Evolutionary conservation across 345 rosid genomes (phyloP).

Genomic region (Populus tremula): DNA sequence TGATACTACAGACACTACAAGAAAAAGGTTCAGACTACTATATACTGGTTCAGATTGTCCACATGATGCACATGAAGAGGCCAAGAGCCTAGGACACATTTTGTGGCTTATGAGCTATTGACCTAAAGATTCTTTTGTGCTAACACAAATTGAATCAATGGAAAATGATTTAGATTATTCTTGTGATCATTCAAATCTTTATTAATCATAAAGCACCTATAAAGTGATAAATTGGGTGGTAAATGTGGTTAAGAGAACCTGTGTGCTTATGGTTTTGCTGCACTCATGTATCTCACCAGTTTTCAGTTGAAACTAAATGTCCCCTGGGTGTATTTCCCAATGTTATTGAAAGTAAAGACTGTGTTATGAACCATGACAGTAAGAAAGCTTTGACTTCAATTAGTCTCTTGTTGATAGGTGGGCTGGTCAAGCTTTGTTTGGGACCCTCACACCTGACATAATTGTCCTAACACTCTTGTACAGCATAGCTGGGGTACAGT

Average conservation of each 20-base stretch:
- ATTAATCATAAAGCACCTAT: background rate
- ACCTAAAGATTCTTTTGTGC: background rate
- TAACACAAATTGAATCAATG: no score
- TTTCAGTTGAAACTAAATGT: background rate
- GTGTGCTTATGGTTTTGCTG: background rate
- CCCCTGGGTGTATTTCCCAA: background rate
- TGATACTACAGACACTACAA: background rate
- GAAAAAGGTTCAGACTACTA: background rate
- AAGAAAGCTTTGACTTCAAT: background rate
- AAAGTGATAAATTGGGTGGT: background rate
- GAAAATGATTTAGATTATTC: constrained; percentile 2
- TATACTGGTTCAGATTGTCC: background rate
- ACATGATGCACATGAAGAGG: background rate
- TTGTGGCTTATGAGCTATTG: background rate
- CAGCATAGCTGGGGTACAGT: constrained; percentile 90
- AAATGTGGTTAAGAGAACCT: background rate
- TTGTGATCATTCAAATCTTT: background rate
- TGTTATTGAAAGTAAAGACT: background rate
- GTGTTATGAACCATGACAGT: background rate
- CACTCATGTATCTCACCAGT: background rate
- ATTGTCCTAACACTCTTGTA: constrained; percentile 90
- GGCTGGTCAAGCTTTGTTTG: constrained; percentile 99
- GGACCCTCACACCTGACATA: constrained; percentile 89
- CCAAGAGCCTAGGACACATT: background rate
- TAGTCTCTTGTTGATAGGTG: constrained; percentile 56